Evolutionary conservation across 2,329 filamentous ascomycete species (phyloP).

Genomic region (Talaromyces atroroseus): DNA sequence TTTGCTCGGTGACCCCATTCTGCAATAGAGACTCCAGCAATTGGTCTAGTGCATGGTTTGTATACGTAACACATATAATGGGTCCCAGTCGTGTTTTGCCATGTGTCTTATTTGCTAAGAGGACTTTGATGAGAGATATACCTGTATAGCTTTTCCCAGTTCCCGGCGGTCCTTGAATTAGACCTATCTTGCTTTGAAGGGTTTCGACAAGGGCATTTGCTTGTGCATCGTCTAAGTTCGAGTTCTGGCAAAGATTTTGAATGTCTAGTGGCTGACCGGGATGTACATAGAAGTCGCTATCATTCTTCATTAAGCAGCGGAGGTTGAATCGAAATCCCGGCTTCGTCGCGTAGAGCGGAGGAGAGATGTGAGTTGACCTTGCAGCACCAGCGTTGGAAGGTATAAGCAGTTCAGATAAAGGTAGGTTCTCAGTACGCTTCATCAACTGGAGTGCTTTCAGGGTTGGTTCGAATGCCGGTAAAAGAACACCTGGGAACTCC

Average conservation of each 20-base stretch:
- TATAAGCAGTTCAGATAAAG: slow-evolving; percentile 44
- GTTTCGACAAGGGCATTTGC: slow-evolving; percentile 49
- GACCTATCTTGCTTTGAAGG: slow-evolving; percentile 49
- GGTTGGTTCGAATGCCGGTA: slow-evolving; percentile 55
- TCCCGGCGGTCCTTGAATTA: slow-evolving; percentile 66
- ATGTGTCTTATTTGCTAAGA: slow-evolving; percentile 25
- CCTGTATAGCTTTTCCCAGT: slow-evolving; percentile 64
- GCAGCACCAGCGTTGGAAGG: slow-evolving; percentile 16
- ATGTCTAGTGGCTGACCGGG: slow-evolving; percentile 27
- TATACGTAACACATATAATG: slow-evolving; percentile 46
- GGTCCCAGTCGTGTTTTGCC: slow-evolving; percentile 35
- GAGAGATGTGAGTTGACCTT: slow-evolving; percentile 28
- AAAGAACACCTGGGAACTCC: slow-evolving; percentile 58
- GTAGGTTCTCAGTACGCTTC: slow-evolving; percentile 39
- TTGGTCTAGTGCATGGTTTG: slow-evolving; percentile 53
- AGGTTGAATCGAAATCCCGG: slow-evolving; percentile 46
- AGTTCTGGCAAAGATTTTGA: slow-evolving; percentile 25
- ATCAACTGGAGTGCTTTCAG: slow-evolving; percentile 53
- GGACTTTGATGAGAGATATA: slow-evolving; percentile 51
- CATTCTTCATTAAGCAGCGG: slow-evolving; percentile 23
- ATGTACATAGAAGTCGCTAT: slow-evolving; percentile 20
- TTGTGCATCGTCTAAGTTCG: slow-evolving; percentile 50
- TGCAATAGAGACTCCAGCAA: slow-evolving; percentile 28
- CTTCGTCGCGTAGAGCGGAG: slow-evolving; percentile 49
- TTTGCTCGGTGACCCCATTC: slow-evolving; percentile 22